Conservation (phyloP, 345 rosid genomes). For the Populus deltoides region DNA sequence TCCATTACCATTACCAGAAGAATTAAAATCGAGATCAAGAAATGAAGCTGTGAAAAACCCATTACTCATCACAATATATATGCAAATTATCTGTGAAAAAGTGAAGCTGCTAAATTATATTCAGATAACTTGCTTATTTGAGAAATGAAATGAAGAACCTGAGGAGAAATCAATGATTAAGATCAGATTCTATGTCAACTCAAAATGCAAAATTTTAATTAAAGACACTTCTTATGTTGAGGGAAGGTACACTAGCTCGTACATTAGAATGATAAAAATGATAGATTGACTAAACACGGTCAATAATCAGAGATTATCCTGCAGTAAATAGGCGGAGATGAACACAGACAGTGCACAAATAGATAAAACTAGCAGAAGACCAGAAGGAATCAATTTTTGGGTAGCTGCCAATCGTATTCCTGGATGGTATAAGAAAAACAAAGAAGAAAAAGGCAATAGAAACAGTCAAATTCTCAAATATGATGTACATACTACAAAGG, state of each 20-base stretch:
- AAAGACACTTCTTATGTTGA: not conserved
- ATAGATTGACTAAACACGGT: not conserved
- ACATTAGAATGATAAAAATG: not conserved
- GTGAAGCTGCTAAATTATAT: not conserved
- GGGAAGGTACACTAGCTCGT: not conserved
- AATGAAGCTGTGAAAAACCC: too few relatives aligned
- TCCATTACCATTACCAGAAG: not conserved
- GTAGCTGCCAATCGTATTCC: constrained; percentile 74
- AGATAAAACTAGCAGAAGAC: constrained; percentile 65
- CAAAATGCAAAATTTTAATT: not conserved
- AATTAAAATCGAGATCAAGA: too few relatives aligned
- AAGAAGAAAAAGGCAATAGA: not conserved
- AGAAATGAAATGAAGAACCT: not conserved
- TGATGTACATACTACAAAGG: not conserved
- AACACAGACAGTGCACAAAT: constrained; percentile 53
- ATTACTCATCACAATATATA: too few relatives aligned
- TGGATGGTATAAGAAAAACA: constrained; percentile 20
- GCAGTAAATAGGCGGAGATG: constrained; percentile 43
- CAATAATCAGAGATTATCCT: constrained; percentile 36
- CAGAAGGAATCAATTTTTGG: constrained; percentile 60
- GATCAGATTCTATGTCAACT: not conserved
- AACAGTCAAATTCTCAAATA: not conserved
- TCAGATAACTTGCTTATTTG: not conserved
- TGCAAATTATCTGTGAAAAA: not conserved
- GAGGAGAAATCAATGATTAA: not conserved